Conservation (phyloP, 2,329 filamentous ascomycete genomes). For the Fusarium tupiense region DNA sequence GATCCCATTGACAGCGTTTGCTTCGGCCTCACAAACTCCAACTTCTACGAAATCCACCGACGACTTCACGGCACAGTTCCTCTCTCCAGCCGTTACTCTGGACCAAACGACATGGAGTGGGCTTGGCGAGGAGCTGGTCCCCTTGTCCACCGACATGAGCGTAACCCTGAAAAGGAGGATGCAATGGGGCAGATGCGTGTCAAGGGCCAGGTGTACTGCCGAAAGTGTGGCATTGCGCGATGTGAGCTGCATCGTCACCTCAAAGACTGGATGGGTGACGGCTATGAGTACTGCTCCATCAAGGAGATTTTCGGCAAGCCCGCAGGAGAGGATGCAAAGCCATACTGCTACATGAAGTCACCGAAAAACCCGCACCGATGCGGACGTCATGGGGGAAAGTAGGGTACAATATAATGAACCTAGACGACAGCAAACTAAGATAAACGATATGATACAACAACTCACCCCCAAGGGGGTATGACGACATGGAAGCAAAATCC, state of each 20-base stretch:
- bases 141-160: conserved; percentile 48
- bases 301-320: conserved; percentile 64
- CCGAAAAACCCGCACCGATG: conserved; percentile 68
- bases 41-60: conserved; percentile 68
- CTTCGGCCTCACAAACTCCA: conserved; percentile 66
- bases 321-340: conserved; percentile 57
- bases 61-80: conserved; percentile 66
- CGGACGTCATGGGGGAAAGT: conserved; percentile 61
- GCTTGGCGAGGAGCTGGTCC: conserved; percentile 68
- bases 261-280: conserved; percentile 66
- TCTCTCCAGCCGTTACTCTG: conserved; percentile 64
- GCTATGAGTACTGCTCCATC: conserved; percentile 69
- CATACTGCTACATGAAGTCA: conserved; percentile 68
- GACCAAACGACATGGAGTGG: conserved; percentile 72
- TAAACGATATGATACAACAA: conserved; percentile 8
- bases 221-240: conserved; percentile 68
- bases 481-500: conserved; percentile 20
- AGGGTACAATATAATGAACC: conserved; percentile 18
- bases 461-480: conserved; percentile 18
- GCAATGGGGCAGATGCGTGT: conserved; percentile 60
- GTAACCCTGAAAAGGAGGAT: conserved; percentile 19
- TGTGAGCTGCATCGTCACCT: conserved; percentile 73
- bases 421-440: conserved; percentile 5
- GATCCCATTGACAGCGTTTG: conserved; percentile 73
- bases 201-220: conserved; percentile 69